Evolutionary conservation across 2,329 filamentous ascomycete genomes (phyloP), one percentile per base, ranked within the genome.

Genomic region (Xylaria arbuscula): DNA sequence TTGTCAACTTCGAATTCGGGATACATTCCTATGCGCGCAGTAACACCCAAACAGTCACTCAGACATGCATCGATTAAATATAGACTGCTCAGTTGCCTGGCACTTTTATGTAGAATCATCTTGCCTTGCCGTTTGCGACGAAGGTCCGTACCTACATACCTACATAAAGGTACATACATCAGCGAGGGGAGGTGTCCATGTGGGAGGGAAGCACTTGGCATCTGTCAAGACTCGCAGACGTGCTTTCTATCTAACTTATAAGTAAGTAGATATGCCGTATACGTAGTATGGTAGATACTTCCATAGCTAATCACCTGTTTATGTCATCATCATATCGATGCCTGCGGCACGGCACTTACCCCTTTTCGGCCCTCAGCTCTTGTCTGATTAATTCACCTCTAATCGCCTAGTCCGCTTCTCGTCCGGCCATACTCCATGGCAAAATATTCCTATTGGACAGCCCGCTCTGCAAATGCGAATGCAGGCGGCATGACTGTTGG

Each of bases 81-180:
- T 24, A 22, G 42, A 42, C 45, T 36, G 48, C 55, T 57, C 34
- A 67, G 67, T 69, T 42, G 64, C 42, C 61, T 59, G 67, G 67
- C 51, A 24, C 55, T 67, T 67, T 60, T 60, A n/a, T n/a, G n/a
- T n/a, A 60, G 56, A 56, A 48, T 60, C 64, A 59, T 59, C 67
- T 64, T 51, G 22, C 36, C 59, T 42, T 57, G 38, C 11, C 40
- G 36, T 24, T 47, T 64, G 42, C 42, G 38, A 60, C 60, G 55
- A 53, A 64, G 48, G 24, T 45, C 38, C 53, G 45, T 42, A 24
- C 45, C 32, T 47, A 36, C 24, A 24, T 34, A 32, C 48, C 6
- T 28, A 50, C 13, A 11, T 32, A 28, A 32, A 42, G 38, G 48
- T n/a, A 53, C 48, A 15, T 53, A 34, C 13, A 28, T 34, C 11